Conservation (phyloP, 2,329 filamentous ascomycete genomes). For the Hymenoscyphus fructigenus region DNA sequence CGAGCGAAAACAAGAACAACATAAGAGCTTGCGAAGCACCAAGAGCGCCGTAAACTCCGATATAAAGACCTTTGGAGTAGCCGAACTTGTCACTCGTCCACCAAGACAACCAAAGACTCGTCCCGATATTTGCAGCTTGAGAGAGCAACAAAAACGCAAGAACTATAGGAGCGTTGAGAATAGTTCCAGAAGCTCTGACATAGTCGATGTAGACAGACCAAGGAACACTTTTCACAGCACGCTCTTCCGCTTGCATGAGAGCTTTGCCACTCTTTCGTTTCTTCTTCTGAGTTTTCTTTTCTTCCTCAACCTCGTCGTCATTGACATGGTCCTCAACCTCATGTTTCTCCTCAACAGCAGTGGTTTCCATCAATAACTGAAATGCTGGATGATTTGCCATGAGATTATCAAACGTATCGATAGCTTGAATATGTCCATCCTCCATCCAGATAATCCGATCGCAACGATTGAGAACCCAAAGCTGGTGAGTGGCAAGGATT, state of each 20-base stretch:
- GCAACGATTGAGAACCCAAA: constrained; percentile 87
- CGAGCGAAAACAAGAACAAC: constrained; percentile 78
- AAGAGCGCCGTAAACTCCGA: constrained; percentile 69
- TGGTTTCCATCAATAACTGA: constrained; percentile 78
- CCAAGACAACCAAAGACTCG: constrained; percentile 88
- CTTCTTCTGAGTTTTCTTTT: constrained; percentile 44
- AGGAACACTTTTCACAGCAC: constrained; percentile 61
- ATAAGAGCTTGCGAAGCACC: constrained; percentile 69
- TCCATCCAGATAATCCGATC: constrained; percentile 95
- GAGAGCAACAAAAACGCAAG: constrained; percentile 55
- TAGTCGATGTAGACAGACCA: constrained; percentile 67
- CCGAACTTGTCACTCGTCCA: constrained; percentile 83
- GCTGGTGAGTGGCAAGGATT: constrained; percentile 89
- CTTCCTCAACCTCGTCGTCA: constrained; percentile 47
- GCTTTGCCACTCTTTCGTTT: constrained; percentile 54
- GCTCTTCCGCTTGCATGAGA: constrained; percentile 72
- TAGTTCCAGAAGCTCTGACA: constrained; percentile 58
- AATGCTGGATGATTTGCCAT: constrained; percentile 79
- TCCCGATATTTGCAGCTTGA: constrained; percentile 82
- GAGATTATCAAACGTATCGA: constrained; percentile 87
- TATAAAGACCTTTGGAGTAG: constrained; percentile 67
- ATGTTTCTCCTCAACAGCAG: constrained; percentile 67
- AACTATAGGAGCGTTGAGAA: constrained; percentile 56
- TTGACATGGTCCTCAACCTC: constrained; percentile 50
- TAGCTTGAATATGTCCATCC: constrained; percentile 74